Evolutionary conservation across 805 yeast species (phyloP).

Genomic region (Ogataea nonfermentans): DNA sequence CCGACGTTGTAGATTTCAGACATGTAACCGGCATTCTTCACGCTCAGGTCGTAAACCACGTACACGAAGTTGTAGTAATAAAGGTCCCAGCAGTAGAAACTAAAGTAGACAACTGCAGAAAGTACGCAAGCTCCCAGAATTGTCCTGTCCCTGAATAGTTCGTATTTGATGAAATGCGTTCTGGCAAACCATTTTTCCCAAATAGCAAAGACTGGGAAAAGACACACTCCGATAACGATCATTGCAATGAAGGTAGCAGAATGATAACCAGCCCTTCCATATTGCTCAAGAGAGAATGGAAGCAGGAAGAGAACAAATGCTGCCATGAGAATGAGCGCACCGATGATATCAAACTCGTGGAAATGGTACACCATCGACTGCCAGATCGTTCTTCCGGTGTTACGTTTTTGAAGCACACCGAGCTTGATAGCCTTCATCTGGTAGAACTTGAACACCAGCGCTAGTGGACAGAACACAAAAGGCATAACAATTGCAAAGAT

Average conservation of each 20-base stretch:
- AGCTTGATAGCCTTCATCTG: conserved; percentile 29
- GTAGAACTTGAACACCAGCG: conserved; percentile 28
- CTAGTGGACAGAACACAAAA: conserved; percentile 32
- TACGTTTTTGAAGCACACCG: conserved; percentile 20
- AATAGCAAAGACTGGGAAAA: conserved; percentile 34
- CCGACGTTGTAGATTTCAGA: conserved; percentile 26
- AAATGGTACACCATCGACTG: conserved; percentile 24
- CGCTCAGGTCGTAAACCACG: conserved; percentile 24
- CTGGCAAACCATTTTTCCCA: conserved; percentile 36
- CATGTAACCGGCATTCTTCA: conserved; percentile 27
- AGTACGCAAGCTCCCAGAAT: conserved; percentile 28
- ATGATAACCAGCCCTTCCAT: conserved; percentile 33
- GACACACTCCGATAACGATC: conserved; percentile 40
- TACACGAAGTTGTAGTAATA: conserved; percentile 22
- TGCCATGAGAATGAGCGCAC: conserved; percentile 34
- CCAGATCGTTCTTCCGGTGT: conserved; percentile 18
- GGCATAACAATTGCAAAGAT: conserved; percentile 48
- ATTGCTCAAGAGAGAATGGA: conserved; percentile 37
- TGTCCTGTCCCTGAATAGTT: conserved; percentile 26
- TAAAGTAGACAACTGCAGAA: conserved; percentile 18
- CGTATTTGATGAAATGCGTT: conserved; percentile 28
- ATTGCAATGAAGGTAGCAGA: conserved; percentile 44
- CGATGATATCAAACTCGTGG: conserved; percentile 38
- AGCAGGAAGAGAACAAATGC: conserved; percentile 37
- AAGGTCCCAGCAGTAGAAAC: conserved; percentile 27